Base-by-base conservation (phyloP, 495 filamentous ascomycete species). In the Aspergillus heteromorphus region DNA sequence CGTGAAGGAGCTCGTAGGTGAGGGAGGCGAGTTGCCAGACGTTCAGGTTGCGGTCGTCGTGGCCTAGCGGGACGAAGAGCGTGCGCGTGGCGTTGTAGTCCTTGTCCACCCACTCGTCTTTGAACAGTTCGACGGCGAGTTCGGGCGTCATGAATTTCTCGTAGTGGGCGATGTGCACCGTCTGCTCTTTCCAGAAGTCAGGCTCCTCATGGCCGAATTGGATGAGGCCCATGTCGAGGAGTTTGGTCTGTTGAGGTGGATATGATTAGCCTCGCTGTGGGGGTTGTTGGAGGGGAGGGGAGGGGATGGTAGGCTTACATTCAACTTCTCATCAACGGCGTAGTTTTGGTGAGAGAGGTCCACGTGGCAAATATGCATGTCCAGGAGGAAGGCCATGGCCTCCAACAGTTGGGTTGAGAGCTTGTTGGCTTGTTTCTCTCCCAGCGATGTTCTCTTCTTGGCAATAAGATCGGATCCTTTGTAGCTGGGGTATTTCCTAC, bases 261-360 rank as follows among this genome's bases (percentile, higher is more conserved):
- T 14, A 29, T 27, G 4, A 3, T 4, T 27, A 7, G 23, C 23
- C n/a, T 19, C 19, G 40, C 17, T 16, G n/a, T n/a, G n/a, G n/a
- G n/a, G n/a, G n/a, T n/a, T n/a, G 34, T 4, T 5, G 34, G 34
- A 38, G n/a, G 6, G 5, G n/a, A n/a, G 9, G 17, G 9, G 17
- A 43, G 5, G 17, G 17, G 17, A 20, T 3, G n/a, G n/a, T n/a
- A 45, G 13, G 9, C 43, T 8, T 29, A 47, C 43, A 27, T 47
- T 47, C 11, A 47, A 10, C 21, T 47, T 4, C 13, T 47, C 21
- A 10, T 47, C 43, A 6, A 47, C n/a, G 8, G 67, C 6, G 23
- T 59, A 67, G 36, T 71, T 71, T 17, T 45, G 49, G 8, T 61
- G 30, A 4, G 60, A 63, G 8, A 69, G 27, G 41, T 71, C 66